These are phyloP conservation scores for Lophiostoma macrostomum DNA, from an alignment of 495 filamentous ascomycete genomes.

Conservation along the genomic window DNA sequence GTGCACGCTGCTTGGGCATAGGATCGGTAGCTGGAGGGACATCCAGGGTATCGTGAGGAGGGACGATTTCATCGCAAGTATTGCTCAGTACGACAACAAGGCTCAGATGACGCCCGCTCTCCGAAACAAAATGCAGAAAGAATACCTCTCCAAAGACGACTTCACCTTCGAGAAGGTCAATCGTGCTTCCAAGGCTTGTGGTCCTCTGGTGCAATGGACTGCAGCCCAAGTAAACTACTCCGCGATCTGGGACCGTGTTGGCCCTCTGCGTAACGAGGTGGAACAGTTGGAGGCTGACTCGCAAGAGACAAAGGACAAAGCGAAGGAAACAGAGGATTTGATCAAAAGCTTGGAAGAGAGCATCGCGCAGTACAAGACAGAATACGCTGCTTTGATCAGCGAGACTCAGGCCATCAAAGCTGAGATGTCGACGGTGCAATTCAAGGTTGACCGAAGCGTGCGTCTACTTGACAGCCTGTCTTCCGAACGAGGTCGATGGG, in stretches of 20 bases:
- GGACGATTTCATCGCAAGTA: slow-evolving; percentile 97
- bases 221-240: slow-evolving; percentile 96
- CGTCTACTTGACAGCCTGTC: slow-evolving; percentile 90
- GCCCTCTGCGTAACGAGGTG: slow-evolving; percentile 89
- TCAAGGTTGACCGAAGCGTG: slow-evolving; percentile 95
- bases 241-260: slow-evolving; percentile 91
- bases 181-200: slow-evolving; percentile 92
- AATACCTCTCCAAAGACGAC: slow-evolving; percentile 85
- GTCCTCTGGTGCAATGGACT: slow-evolving; percentile 95
- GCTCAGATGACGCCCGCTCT: slow-evolving; percentile 83
- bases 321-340: slow-evolving; percentile 83
- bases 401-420: slow-evolving; percentile 96
- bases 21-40: slow-evolving; percentile 81
- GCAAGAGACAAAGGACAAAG: slow-evolving; percentile 88
- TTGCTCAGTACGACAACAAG: slow-evolving; percentile 96
- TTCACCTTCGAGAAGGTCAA: slow-evolving; percentile 96
- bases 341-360: slow-evolving; percentile 81
- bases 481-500: slow-evolving; percentile 89
- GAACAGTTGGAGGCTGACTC: slow-evolving; percentile 80
- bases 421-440: slow-evolving; percentile 93
- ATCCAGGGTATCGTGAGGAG: slow-evolving; percentile 82
- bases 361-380: slow-evolving; percentile 93
- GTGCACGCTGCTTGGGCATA: slow-evolving; percentile 89
- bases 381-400: slow-evolving; percentile 94
- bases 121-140: slow-evolving; percentile 83